Conservation (phyloP, 202 grass and related monocot genomes). For the Schoenoplectus tabernaemontani region DNA sequence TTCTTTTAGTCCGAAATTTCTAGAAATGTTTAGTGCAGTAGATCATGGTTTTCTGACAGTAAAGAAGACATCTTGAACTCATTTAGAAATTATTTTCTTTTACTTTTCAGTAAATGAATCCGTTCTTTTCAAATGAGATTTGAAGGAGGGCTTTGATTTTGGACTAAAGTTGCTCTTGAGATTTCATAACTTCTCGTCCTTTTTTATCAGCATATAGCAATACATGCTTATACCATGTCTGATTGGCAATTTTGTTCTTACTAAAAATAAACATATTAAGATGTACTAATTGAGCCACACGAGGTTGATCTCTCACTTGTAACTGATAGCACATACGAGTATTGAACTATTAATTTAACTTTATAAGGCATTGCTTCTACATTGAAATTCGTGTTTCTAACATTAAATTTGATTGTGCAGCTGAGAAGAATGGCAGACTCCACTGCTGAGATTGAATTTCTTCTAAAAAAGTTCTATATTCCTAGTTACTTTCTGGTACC, state of each 20-base stretch:
- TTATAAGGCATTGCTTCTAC: neutral
- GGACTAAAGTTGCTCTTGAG: neutral
- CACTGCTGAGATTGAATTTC: constrained; percentile 23
- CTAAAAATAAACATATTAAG: neutral
- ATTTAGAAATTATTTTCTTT: neutral
- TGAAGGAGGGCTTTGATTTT: neutral
- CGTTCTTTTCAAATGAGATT: neutral
- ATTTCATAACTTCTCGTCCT: neutral
- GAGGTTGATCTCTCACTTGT: neutral
- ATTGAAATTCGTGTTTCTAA: neutral
- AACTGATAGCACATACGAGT: neutral
- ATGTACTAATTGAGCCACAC: neutral
- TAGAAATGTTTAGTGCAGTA: neutral
- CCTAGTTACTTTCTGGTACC: constrained; percentile 53
- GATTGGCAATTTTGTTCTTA: neutral
- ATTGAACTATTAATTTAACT: neutral
- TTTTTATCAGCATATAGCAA: neutral
- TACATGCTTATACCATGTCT: neutral
- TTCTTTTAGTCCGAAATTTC: neutral
- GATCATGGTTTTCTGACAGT: neutral
- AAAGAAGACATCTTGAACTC: neutral
- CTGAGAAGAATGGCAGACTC: constrained; percentile 33
- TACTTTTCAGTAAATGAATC: neutral
- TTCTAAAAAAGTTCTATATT: constrained; percentile 63
- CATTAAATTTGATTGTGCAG: neutral